Conservation (phyloP, 2,329 filamentous ascomycete species). For the Claviceps spartinae region DNA sequence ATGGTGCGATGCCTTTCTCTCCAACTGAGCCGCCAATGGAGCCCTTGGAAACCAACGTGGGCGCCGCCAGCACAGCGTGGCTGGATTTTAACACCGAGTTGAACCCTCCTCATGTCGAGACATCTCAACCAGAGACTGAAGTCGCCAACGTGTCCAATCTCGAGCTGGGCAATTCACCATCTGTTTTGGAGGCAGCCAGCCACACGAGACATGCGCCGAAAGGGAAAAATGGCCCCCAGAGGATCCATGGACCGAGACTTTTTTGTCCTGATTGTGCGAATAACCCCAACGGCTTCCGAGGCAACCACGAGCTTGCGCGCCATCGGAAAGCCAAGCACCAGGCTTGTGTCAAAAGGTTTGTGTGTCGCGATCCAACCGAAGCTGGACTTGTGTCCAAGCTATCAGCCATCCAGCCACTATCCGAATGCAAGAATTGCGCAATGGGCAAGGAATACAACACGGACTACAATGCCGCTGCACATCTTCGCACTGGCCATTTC, state of each 20-base stretch:
- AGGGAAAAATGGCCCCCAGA: slow-evolving; percentile 31
- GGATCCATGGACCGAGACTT: slow-evolving; percentile 48
- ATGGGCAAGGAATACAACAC: slow-evolving; percentile 69
- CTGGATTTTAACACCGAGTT: slow-evolving; percentile 28
- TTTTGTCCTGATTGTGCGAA: slow-evolving; percentile 58
- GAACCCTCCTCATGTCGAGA: slow-evolving; percentile 34
- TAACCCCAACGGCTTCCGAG: slow-evolving; percentile 66
- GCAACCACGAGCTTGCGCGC: slow-evolving; percentile 67
- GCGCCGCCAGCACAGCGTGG: slow-evolving; percentile 28
- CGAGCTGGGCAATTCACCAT: slow-evolving; percentile 22
- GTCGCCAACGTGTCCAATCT: slow-evolving; percentile 27
- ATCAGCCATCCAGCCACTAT: slow-evolving; percentile 49
- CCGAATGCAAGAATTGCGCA: slow-evolving; percentile 72
- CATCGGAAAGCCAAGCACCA: slow-evolving; percentile 56
- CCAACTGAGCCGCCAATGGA: slow-evolving; percentile 24
- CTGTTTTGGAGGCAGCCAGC: slow-evolving; percentile 5
- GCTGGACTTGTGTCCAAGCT: slow-evolving; percentile 27
- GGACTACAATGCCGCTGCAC: slow-evolving; percentile 90
- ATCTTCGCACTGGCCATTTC: slow-evolving; percentile 81
- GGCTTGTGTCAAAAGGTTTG: slow-evolving; percentile 37
- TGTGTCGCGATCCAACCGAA: slow-evolving; percentile 40
- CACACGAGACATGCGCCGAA: slow-evolving; percentile 20
- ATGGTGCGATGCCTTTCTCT: neutral
- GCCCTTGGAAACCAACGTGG: slow-evolving; percentile 32
- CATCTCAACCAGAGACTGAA: slow-evolving; percentile 28